phyloP scores from a whole-genome alignment of 2,329 filamentous ascomycete species.

The Lithohypha guttulata region DNA sequence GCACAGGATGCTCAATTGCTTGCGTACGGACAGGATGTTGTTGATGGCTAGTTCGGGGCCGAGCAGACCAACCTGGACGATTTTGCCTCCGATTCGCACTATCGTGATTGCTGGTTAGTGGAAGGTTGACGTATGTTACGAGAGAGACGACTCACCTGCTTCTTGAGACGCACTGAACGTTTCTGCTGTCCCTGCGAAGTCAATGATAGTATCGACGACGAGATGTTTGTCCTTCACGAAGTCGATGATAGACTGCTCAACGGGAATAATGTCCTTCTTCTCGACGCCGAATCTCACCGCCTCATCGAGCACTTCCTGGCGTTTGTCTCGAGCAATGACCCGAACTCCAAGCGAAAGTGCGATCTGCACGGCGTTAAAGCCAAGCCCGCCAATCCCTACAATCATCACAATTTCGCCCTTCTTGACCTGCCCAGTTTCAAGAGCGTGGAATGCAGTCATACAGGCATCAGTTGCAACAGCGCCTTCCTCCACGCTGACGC shows the following conservation, averaged over 20 bases:
- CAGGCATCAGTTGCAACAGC: conserved; percentile 13
- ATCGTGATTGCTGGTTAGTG: not conserved
- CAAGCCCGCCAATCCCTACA: conserved; percentile 9
- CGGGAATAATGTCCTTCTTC: conserved; percentile 10
- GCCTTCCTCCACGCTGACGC: conserved; percentile 2
- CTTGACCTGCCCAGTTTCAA: conserved; percentile 8
- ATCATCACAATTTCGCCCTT: conserved; percentile 7
- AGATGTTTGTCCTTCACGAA: conserved; percentile 5
- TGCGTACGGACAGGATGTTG: conserved; percentile 5
- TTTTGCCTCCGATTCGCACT: conserved; percentile 12
- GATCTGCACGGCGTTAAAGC: conserved; percentile 15
- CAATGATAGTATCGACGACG: conserved; percentile 12
- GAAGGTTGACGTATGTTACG: not conserved
- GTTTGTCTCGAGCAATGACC: conserved; percentile 11
- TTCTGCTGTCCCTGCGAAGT: conserved; percentile 12
- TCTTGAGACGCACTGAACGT: conserved; percentile 11
- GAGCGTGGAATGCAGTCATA: conserved; percentile 13
- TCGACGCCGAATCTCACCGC: conserved; percentile 12
- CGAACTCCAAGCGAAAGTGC: conserved; percentile 9
- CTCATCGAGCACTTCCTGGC: conserved; percentile 13
- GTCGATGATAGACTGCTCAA: conserved; percentile 3
- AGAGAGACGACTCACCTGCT: conserved; percentile 8
- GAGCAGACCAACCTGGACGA: conserved; percentile 13
- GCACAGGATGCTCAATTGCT: conserved; percentile 11
- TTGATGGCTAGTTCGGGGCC: conserved; percentile 2